These are phyloP conservation scores for Moniliophthora roreri DNA, from an alignment of 1,284 basidiomycete genomes.

Conservation along the genomic window DNA sequence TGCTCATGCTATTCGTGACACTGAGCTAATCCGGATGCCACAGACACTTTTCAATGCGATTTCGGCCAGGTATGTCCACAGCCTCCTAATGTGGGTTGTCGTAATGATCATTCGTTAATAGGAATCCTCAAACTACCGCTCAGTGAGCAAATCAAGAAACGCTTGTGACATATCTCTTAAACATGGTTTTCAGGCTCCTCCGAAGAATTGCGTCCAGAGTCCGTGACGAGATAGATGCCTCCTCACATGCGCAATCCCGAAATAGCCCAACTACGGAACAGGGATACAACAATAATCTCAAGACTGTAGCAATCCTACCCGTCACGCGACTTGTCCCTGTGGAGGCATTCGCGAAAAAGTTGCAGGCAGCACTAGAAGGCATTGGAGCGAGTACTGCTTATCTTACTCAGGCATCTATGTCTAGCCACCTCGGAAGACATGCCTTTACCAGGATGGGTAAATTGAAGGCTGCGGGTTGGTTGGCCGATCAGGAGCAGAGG, in stretches of 20 bases:
- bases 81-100: neutral
- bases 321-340: slow-evolving; percentile 83
- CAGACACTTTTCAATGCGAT: slow-evolving; percentile 98
- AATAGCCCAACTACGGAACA: slow-evolving; percentile 49
- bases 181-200: slow-evolving; percentile 56
- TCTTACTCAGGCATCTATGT: slow-evolving; percentile 90
- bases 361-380: slow-evolving; percentile 85
- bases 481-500: slow-evolving; percentile 93
- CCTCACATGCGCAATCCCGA: slow-evolving; percentile 45
- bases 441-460: slow-evolving; percentile 95
- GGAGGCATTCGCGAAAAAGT: slow-evolving; percentile 83
- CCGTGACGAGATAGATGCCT: slow-evolving; percentile 74
- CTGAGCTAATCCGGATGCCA: slow-evolving; percentile 97
- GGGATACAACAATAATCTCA: slow-evolving; percentile 87
- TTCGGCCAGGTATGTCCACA: slow-evolving; percentile 60
- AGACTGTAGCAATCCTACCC: slow-evolving; percentile 88
- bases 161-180: neutral
- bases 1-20: slow-evolving; percentile 96
- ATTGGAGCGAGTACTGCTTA: slow-evolving; percentile 88
- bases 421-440: slow-evolving; percentile 86
- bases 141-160: slow-evolving; percentile 56
- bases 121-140: slow-evolving; percentile 94
- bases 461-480: slow-evolving; percentile 90
- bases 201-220: slow-evolving; percentile 94
- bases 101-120: slow-evolving; percentile 24